phyloP scores from a whole-genome alignment of 192 early-diverging fungal genomes.

The Chytriomyces hyalinus region DNA sequence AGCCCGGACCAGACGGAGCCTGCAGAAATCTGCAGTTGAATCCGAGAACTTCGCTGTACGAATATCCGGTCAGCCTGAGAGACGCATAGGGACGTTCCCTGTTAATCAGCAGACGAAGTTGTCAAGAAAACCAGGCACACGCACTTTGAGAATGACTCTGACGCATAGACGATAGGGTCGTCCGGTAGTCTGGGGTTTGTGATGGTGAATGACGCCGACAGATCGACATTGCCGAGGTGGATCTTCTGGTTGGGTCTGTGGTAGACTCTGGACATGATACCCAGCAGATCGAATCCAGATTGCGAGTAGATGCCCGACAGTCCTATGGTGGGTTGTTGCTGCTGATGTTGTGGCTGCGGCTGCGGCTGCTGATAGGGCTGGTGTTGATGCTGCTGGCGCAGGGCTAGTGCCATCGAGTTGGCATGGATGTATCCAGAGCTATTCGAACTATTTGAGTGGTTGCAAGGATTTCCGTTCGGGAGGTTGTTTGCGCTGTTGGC shows the following conservation, averaged over 20 bases:
- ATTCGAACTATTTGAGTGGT: too few relatives aligned
- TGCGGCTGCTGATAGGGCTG: neutral
- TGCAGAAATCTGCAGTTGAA: slow-evolving; percentile 60
- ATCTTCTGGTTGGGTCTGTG: slow-evolving; percentile 64
- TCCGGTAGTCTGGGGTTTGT: slow-evolving; percentile 65
- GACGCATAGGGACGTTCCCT: neutral
- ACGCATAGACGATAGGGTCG: slow-evolving; percentile 68
- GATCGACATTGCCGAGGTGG: slow-evolving; percentile 63
- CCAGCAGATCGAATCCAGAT: slow-evolving; percentile 52
- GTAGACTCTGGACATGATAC: slow-evolving; percentile 45
- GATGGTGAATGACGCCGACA: slow-evolving; percentile 59
- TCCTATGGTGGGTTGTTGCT: neutral
- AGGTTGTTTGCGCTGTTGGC: too few relatives aligned
- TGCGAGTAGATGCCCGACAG: slow-evolving; percentile 35
- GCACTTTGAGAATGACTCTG: slow-evolving; percentile 61
- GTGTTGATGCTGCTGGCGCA: neutral
- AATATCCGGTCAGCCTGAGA: slow-evolving; percentile 56
- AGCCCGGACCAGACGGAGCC: slow-evolving; percentile 28
- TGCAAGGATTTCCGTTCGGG: too few relatives aligned
- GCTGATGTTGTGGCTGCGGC: neutral
- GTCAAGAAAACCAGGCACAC: neutral
- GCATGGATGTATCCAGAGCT: too few relatives aligned
- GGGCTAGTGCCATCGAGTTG: too few relatives aligned
- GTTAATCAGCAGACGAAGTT: too few relatives aligned
- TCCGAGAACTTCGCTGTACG: slow-evolving; percentile 46